These are phyloP conservation scores for Hirschfeldia incana DNA, from an alignment of 345 rosid genomes.

Conservation along the genomic window DNA sequence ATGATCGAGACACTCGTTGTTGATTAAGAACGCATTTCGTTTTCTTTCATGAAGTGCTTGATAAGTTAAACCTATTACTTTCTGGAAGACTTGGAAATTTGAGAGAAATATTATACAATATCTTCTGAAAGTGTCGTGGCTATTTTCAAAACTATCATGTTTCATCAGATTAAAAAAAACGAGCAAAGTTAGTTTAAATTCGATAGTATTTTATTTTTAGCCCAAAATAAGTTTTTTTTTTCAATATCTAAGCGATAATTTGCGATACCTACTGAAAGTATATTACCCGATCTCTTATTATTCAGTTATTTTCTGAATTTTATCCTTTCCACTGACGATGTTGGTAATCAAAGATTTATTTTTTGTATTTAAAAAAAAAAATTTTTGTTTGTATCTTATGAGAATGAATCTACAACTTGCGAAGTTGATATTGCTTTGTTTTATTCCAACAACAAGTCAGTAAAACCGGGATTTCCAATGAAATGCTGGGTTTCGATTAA, in stretches of 20 bases:
- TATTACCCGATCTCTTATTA: background rate
- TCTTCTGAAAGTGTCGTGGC: background rate
- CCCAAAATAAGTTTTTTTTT: background rate
- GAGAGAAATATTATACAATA: background rate
- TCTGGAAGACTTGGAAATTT: constrained; percentile 20
- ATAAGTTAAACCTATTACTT: constrained; percentile 26
- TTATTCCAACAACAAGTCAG: background rate
- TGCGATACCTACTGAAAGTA: background rate
- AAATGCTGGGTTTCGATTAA: background rate
- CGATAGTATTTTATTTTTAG: background rate
- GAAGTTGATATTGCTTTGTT: background rate
- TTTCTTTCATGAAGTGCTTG: constrained; percentile 35
- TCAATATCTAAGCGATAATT: background rate
- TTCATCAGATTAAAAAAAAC: background rate
- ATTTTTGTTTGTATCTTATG: background rate
- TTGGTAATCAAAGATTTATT: background rate
- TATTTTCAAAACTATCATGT: constrained; percentile 2
- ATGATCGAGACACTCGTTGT: constrained; percentile 34
- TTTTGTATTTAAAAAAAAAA: too few species aligned
- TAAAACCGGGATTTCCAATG: background rate
- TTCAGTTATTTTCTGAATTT: background rate
- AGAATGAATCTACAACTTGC: background rate
- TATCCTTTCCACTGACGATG: background rate
- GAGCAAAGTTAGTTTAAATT: background rate
- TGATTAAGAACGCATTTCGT: constrained; percentile 23